phyloP scores from a whole-genome alignment of 2,329 filamentous ascomycete species.

The Fusarium austroafricanum region DNA sequence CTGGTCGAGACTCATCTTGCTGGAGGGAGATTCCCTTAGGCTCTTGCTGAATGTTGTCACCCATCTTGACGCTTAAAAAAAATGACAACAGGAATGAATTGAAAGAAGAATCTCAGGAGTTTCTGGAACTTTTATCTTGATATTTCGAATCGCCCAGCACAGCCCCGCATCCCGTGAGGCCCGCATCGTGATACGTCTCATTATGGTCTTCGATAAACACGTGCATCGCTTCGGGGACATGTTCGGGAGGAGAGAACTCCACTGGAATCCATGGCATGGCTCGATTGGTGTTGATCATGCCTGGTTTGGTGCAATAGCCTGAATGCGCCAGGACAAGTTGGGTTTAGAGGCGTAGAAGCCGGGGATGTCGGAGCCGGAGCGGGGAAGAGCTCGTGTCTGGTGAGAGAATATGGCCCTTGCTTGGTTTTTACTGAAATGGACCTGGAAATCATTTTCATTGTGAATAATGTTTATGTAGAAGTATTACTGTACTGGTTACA shows the following conservation, averaged over 20 bases:
- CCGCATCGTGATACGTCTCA: conserved; percentile 28
- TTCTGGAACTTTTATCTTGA: conserved; percentile 28
- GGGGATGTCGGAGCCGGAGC: conserved; percentile 32
- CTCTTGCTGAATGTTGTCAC: conserved; percentile 22
- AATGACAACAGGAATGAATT: not conserved
- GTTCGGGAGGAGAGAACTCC: conserved; percentile 10
- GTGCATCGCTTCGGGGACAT: conserved; percentile 23
- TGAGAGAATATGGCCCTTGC: too few relatives aligned
- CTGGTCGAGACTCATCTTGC: conserved; percentile 53
- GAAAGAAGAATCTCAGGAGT: not conserved
- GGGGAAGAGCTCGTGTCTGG: too few relatives aligned
- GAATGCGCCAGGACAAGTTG: not conserved
- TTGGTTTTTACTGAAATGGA: too few relatives aligned
- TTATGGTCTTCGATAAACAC: not conserved
- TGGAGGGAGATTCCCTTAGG: conserved; percentile 49
- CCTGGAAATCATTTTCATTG: too few relatives aligned
- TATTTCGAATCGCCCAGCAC: not conserved
- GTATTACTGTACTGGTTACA: too few relatives aligned
- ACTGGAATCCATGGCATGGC: conserved; percentile 34
- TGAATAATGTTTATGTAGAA: too few relatives aligned
- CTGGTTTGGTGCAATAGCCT: conserved; percentile 5
- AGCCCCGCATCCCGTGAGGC: conserved; percentile 21
- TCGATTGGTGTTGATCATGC: conserved; percentile 26
- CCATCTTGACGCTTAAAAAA: conserved; percentile 30
- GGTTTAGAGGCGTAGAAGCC: not conserved